Conservation (phyloP, 2,329 filamentous ascomycete species). For the Geosmithia putterillii region DNA sequence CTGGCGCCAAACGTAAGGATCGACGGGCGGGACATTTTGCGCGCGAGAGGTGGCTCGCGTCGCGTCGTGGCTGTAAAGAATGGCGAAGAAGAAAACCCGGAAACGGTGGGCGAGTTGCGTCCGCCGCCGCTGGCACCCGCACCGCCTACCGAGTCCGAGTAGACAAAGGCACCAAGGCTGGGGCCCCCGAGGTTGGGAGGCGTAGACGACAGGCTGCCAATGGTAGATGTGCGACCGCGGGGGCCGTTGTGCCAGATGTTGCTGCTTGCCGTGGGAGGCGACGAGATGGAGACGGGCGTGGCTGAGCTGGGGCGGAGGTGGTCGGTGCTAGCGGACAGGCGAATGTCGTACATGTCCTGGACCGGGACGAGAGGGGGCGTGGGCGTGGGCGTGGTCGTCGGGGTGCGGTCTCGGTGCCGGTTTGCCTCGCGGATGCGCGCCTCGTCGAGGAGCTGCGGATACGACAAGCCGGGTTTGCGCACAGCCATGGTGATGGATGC, state of each 20-base stretch:
- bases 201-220: constrained; percentile 7
- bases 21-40: background rate
- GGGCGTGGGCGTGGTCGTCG: too few species aligned
- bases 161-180: constrained; percentile 22
- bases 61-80: constrained; percentile 12
- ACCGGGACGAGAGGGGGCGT: constrained; percentile 30
- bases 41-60: constrained; percentile 10
- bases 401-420: constrained; percentile 10
- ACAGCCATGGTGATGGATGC: constrained; percentile 85
- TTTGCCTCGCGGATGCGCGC: constrained; percentile 13
- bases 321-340: constrained; percentile 61
- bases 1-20: background rate
- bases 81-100: too few species aligned
- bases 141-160: constrained; percentile 24
- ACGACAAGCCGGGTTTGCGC: constrained; percentile 37
- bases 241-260: constrained; percentile 12
- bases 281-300: constrained; percentile 19
- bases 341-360: constrained; percentile 59
- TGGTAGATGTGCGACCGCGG: constrained; percentile 23
- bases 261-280: constrained; percentile 15
- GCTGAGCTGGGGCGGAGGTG: constrained; percentile 44
- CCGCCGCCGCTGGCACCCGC: too few species aligned
- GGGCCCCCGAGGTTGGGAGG: constrained; percentile 5
- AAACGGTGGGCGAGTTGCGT: too few species aligned
- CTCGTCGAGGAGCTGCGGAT: constrained; percentile 11